Base-by-base conservation (phyloP, 306 rosid genomes). In the Pterocarpus macrocarpus region DNA sequence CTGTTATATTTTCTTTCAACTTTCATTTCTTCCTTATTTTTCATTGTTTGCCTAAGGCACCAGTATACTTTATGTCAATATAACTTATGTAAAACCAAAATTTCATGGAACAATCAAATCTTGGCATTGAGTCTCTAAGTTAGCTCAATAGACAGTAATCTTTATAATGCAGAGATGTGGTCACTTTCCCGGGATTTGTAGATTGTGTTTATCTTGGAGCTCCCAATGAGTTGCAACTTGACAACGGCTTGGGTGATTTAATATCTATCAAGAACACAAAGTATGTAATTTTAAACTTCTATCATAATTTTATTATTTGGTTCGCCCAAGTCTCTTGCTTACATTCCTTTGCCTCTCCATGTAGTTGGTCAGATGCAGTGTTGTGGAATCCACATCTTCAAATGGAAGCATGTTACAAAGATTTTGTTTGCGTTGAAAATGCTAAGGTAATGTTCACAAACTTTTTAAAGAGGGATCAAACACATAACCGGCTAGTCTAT, bases 401-500 rank as follows among this genome's bases (percentile, higher is more conserved):
- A 71, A 91, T 93, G 98, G 98, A 95, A 85, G 98, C 92, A 28
- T 89, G 96, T 90, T 95, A 90, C 73, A 95, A 82, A 86, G 96
- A 95, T 86, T 95, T 95, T 78, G 98, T 95, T 76, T 95, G 99
- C 56, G 99, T 93, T 68, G 98, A 95, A 89, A 95, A 95, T 87
- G 99, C 99, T 0, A 81, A 95, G 98, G 99, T 95, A 92, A 76
- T 62, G 80, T 71, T 35, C 10, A 22, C 55, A 32, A 77, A 67
- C 72, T 66, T 81, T 58, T 53, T 43, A 30, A 17, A 66, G 59
- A 80, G 53, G 53, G 69, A 71, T 38, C n/a, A 57, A 64, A 38
- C 10, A 39, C 16, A 64, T 22, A 22, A 22, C 28, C 28, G 28
- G 28, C 28, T 22, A 22, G 28, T 1, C 10, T 11, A 44, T 73